These are phyloP conservation scores for Corinectria fuckeliana DNA, from an alignment of 2,329 filamentous ascomycete genomes.

Conservation along the genomic window DNA sequence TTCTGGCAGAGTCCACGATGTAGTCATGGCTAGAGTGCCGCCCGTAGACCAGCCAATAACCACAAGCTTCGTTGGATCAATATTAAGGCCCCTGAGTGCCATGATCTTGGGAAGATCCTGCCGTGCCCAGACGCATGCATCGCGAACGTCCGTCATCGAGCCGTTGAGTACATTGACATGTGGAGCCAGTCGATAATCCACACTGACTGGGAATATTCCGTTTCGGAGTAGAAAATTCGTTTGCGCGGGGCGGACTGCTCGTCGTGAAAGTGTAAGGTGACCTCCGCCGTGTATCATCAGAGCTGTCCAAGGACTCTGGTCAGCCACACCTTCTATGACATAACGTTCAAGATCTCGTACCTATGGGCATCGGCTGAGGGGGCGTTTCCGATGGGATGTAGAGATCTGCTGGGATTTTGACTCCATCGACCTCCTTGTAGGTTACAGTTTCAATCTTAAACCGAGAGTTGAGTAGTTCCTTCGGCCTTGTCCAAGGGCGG, in stretches of 20 bases:
- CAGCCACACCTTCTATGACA: neutral
- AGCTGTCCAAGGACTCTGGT: slow-evolving; percentile 4
- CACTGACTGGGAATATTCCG: slow-evolving; percentile 16
- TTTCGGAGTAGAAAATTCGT: slow-evolving; percentile 13
- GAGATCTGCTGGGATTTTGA: slow-evolving; percentile 23
- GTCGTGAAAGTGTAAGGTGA: slow-evolving; percentile 19
- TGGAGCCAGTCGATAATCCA: slow-evolving; percentile 21
- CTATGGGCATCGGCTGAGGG: slow-evolving; percentile 15
- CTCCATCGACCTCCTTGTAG: slow-evolving; percentile 23
- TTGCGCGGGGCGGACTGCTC: slow-evolving; percentile 15
- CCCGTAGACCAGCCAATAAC: slow-evolving; percentile 23
- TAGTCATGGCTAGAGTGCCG: slow-evolving; percentile 21
- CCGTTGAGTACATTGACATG: slow-evolving; percentile 18
- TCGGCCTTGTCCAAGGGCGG: slow-evolving; percentile 9
- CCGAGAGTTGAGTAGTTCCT: slow-evolving; percentile 1
- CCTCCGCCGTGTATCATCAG: slow-evolving; percentile 24
- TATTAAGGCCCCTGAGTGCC: slow-evolving; percentile 1
- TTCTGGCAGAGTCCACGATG: slow-evolving; percentile 20
- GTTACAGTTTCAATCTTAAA: slow-evolving; percentile 23
- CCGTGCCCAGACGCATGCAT: slow-evolving; percentile 17
- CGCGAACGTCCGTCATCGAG: slow-evolving; percentile 17
- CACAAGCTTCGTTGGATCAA: slow-evolving; percentile 13
- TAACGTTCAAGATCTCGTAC: neutral
- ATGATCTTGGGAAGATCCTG: slow-evolving; percentile 14
- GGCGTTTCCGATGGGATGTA: slow-evolving; percentile 18